These are phyloP conservation scores for Sarocladium brachiariae DNA, from an alignment of 2,329 filamentous ascomycete species.

Conservation along the genomic window DNA sequence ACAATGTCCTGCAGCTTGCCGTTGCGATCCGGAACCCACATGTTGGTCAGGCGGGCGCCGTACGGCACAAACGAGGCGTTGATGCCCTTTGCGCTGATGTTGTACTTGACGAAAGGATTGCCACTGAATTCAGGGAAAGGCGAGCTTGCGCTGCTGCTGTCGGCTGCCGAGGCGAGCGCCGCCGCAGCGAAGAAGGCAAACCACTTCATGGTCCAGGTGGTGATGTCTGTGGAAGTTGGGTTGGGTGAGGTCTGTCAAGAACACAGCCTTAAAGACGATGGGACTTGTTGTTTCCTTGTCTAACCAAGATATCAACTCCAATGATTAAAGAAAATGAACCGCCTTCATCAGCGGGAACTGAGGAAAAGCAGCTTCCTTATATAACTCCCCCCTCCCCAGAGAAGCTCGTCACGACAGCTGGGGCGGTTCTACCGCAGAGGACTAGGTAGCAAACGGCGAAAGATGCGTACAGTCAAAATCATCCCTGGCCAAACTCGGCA, in stretches of 20 bases:
- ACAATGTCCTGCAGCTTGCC: constrained; percentile 6
- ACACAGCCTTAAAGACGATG: background rate
- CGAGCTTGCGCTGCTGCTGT: background rate
- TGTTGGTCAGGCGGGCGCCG: constrained; percentile 3
- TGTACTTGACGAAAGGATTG: constrained; percentile 8
- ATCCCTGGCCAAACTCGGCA: constrained; percentile 2
- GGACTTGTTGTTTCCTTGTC: too few species aligned
- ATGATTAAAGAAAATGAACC: too few species aligned
- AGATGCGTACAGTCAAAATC: background rate
- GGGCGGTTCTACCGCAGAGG: background rate
- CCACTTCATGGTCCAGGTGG: background rate
- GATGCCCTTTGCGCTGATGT: constrained; percentile 7
- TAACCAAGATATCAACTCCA: too few species aligned
- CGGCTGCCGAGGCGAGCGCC: background rate
- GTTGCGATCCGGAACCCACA: constrained; percentile 7
- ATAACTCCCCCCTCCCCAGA: background rate
- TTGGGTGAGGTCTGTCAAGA: background rate
- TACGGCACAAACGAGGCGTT: constrained; percentile 1
- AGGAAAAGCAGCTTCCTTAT: background rate
- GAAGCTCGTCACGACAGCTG: background rate
- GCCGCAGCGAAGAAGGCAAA: background rate
- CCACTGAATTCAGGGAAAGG: background rate
- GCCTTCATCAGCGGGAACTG: too few species aligned
- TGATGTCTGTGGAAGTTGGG: background rate
- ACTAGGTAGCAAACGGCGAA: background rate